These are phyloP conservation scores for Micromonas pusilla DNA, from an alignment of 139 green algal genomes.

Conservation along the genomic window DNA sequence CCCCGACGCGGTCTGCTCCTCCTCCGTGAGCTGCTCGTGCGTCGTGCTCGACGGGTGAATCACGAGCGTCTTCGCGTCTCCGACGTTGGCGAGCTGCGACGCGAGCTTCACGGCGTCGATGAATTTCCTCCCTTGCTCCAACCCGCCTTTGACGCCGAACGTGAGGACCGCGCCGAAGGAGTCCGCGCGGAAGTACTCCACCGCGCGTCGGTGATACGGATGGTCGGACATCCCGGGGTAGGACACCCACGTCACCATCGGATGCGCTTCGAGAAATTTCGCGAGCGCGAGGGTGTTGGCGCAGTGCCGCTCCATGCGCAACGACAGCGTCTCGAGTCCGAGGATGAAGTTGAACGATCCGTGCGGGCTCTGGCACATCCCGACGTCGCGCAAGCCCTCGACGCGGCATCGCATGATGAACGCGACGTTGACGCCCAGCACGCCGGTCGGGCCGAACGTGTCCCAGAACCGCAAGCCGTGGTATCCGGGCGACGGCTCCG, in stretches of 20 bases:
- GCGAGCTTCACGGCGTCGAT: slow-evolving; percentile 29
- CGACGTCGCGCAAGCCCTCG: slow-evolving; percentile 26
- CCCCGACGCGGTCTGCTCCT: slow-evolving; percentile 22
- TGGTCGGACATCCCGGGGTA: slow-evolving; percentile 14
- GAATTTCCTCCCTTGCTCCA: slow-evolving; percentile 17
- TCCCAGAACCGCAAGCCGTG: slow-evolving; percentile 33
- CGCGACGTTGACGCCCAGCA: slow-evolving; percentile 24
- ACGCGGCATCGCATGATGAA: slow-evolving; percentile 24
- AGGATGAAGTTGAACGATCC: slow-evolving; percentile 23
- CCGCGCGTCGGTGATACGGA: slow-evolving; percentile 11
- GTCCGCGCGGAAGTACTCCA: slow-evolving; percentile 29
- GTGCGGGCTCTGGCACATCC: slow-evolving; percentile 18
- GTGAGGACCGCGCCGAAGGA: slow-evolving; percentile 20
- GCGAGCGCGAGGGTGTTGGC: slow-evolving; percentile 21
- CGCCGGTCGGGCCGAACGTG: slow-evolving; percentile 21
- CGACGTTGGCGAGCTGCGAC: slow-evolving; percentile 27
- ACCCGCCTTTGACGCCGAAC: slow-evolving; percentile 29
- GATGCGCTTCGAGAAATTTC: slow-evolving; percentile 18
- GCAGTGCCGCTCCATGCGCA: slow-evolving; percentile 33
- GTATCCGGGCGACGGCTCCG: slow-evolving; percentile 27
- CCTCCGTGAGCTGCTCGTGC: slow-evolving; percentile 28
- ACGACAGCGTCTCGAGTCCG: slow-evolving; percentile 23
- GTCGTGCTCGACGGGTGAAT: slow-evolving; percentile 30
- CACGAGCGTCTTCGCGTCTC: slow-evolving; percentile 31
- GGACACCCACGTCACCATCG: slow-evolving; percentile 16